Evolutionary conservation across 2,329 filamentous ascomycete species (phyloP).

Genomic region (Stemphylium vesicarium): DNA sequence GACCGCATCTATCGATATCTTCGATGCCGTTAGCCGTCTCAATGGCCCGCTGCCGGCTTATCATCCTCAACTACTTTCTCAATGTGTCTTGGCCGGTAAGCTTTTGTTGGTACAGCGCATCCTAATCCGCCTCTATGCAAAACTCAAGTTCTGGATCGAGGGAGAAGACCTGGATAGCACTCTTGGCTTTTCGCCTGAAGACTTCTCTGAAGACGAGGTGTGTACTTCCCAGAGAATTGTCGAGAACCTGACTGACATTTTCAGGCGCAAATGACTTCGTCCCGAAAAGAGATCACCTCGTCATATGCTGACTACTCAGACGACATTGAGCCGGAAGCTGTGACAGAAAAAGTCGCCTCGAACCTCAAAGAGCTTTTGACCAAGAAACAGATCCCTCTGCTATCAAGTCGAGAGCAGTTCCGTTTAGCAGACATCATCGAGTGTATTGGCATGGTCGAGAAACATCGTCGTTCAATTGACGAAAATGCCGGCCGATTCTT

Average conservation of each 20-base stretch:
- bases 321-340: constrained; percentile 65
- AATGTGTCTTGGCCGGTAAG: constrained; percentile 85
- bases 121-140: constrained; percentile 73
- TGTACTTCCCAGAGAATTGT: constrained; percentile 6
- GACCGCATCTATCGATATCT: constrained; percentile 69
- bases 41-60: constrained; percentile 90
- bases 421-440: constrained; percentile 84
- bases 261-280: constrained; percentile 48
- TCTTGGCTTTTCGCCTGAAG: constrained; percentile 63
- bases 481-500: constrained; percentile 88
- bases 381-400: constrained; percentile 74
- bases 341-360: constrained; percentile 74
- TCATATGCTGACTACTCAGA: constrained; percentile 61
- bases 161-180: constrained; percentile 82
- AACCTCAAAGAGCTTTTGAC: constrained; percentile 79
- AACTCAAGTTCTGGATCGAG: constrained; percentile 81
- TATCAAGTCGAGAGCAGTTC: constrained; percentile 86
- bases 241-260: constrained; percentile 4
- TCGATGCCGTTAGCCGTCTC: constrained; percentile 79
- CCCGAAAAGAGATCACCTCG: constrained; percentile 57
- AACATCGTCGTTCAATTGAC: constrained; percentile 86
- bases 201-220: constrained; percentile 58
- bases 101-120: constrained; percentile 72
- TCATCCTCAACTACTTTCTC: constrained; percentile 87
- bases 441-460: constrained; percentile 82